Conservation (phyloP, 441 rosid genomes). For the Pelargonium fulgidum region DNA sequence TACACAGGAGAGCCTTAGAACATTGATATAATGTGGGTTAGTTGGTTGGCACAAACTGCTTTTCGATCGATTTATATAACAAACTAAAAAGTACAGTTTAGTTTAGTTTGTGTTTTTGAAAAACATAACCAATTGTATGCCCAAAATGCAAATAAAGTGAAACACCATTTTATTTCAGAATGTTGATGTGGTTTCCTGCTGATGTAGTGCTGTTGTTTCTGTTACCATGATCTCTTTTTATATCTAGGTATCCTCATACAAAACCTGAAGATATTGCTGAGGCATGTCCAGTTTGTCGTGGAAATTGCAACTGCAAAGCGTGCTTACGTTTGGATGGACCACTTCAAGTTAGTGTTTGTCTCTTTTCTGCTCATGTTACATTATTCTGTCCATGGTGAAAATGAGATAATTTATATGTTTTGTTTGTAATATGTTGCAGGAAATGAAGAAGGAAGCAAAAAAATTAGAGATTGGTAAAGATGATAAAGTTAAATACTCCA, state of each 20-base stretch:
- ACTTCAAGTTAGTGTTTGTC: background rate
- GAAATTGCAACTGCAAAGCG: constrained; percentile 26
- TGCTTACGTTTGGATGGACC: constrained; percentile 17
- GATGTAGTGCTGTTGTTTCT: background rate
- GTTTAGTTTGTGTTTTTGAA: background rate
- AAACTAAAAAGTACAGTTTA: background rate
- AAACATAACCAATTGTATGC: background rate
- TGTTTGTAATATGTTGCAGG: constrained; percentile 1
- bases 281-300: constrained; percentile 26
- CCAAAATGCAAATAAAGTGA: no score
- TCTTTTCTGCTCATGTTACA: background rate
- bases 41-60: background rate
- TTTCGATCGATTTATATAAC: background rate
- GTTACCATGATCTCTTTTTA: background rate
- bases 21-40: background rate
- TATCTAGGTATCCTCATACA: constrained; percentile 14
- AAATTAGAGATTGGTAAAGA: background rate
- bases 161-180: background rate
- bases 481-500: constrained; percentile 19
- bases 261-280: constrained; percentile 19
- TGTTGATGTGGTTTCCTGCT: background rate
- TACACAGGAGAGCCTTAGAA: background rate
- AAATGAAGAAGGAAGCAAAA: background rate
- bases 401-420: background rate
- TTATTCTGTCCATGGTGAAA: background rate